Conservation (phyloP, 1,284 basidiomycete species). For the Pterulicium gracile region DNA sequence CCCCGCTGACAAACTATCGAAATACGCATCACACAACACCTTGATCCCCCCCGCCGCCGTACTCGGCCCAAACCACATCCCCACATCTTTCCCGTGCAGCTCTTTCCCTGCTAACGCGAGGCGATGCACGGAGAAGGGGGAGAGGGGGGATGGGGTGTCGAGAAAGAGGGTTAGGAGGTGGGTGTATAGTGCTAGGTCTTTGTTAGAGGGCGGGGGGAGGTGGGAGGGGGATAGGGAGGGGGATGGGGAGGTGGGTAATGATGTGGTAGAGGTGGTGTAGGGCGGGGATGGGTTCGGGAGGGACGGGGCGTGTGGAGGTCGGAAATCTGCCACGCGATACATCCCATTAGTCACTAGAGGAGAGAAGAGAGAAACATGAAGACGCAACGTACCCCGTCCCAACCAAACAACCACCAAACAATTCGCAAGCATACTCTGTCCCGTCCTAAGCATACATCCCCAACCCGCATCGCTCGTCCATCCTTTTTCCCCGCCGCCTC, state of each 20-base stretch:
- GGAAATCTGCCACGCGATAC: slow-evolving; percentile 54
- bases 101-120: slow-evolving; percentile 95
- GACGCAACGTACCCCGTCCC: slow-evolving; percentile 78
- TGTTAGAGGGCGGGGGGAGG: slow-evolving; percentile 13
- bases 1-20: too few species aligned
- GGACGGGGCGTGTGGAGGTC: slow-evolving; percentile 37
- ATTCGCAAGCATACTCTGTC: slow-evolving; percentile 88
- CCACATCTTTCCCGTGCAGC: slow-evolving; percentile 90
- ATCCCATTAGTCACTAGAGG: slow-evolving; percentile 6
- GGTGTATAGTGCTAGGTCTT: slow-evolving; percentile 64
- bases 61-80: slow-evolving; percentile 97
- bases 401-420: slow-evolving; percentile 77
- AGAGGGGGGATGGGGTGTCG: slow-evolving; percentile 80
- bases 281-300: slow-evolving; percentile 31
- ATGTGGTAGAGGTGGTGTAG: slow-evolving; percentile 35
- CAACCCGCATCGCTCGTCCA: slow-evolving; percentile 93
- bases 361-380: slow-evolving; percentile 5
- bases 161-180: slow-evolving; percentile 89
- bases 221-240: slow-evolving; percentile 7
- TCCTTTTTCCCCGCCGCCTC: slow-evolving; percentile 52
- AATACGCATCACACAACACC: too few species aligned
- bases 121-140: slow-evolving; percentile 92
- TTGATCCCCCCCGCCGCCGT: slow-evolving; percentile 94
- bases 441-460: slow-evolving; percentile 97
- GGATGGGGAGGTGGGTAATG: slow-evolving; percentile 5